Base-by-base conservation (phyloP, 2,329 filamentous ascomycete species). In the Diaporthe vaccinii region DNA sequence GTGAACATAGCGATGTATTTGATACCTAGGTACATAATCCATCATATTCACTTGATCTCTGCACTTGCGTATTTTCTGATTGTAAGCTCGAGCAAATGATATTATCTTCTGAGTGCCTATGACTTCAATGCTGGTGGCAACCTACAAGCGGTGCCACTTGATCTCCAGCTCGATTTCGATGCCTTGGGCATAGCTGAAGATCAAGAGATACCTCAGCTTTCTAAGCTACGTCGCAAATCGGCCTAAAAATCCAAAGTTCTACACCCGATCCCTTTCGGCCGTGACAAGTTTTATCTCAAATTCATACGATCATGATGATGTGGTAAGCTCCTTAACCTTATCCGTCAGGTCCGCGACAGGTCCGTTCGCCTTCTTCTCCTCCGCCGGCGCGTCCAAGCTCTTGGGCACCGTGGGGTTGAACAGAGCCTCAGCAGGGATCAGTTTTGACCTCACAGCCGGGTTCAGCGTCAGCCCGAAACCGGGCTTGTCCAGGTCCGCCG, bases 381-480 rank as follows among this genome's bases (percentile, higher is more conserved):
- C 76, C 46, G 68, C 72, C 4, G 61, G 72, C n/a, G 76, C 59
- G 62, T 73, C 75, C 57, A 77, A 68, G 34, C 28, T 74, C 80
- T 85, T 84, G 81, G 87, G 76, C 84, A 93, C 80, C 82, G 91
- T 86, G 28, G 94, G 93, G 70, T 90, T 94, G 74, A 98, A 86
- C 22, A 98, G 89, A 74, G 91, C 90, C 62, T 91, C 87, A 8
- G 94, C 94, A 55, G 95, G 91, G 73, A 98, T 94, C 76, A 98
- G 86, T 81, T 94, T 94, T 17, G 88, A 83, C 78, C 85, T 83
- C 36, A 93, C 94, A 25, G 90, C 90, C 0, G 95, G 95, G 84
- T 97, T 98, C 74, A 98, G 85, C 75, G 96, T 95, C 69, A 98
- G 88, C 6, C 96, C 96, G 81, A 98, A 98, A 0, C 96, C 96